These are phyloP conservation scores for Backusella psychrophila DNA, from an alignment of 192 early-diverging fungal genomes.

Conservation along the genomic window DNA sequence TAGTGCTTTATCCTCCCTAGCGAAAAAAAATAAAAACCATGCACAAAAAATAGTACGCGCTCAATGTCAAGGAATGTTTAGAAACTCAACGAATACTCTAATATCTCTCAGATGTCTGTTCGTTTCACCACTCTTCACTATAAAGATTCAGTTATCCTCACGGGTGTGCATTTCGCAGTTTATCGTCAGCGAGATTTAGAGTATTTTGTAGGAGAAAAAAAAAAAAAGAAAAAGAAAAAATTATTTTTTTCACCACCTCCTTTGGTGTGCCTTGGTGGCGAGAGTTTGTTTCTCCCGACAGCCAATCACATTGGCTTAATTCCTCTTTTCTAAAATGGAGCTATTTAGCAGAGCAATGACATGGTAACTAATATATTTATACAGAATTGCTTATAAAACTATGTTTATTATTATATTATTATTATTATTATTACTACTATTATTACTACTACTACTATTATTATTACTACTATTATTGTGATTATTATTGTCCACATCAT, in stretches of 20 bases:
- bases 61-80: neutral
- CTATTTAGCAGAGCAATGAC: no score
- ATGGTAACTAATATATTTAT: no score
- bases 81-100: neutral
- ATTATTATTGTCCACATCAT: neutral
- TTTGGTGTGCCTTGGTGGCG: no score
- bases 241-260: no score
- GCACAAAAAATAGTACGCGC: neutral
- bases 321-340: no score
- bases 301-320: no score
- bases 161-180: neutral
- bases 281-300: no score
- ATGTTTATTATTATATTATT: neutral
- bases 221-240: neutral
- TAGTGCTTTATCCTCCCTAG: neutral
- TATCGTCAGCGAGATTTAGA: neutral
- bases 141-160: neutral
- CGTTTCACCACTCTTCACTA: neutral
- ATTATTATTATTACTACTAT: neutral
- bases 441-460: neutral
- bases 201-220: neutral
- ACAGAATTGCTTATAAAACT: neutral
- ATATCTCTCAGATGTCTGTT: neutral
- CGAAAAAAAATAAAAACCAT: neutral
- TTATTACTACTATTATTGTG: neutral